These are phyloP conservation scores for Claviceps capensis DNA, from an alignment of 2,329 filamentous ascomycete genomes.

Conservation along the genomic window DNA sequence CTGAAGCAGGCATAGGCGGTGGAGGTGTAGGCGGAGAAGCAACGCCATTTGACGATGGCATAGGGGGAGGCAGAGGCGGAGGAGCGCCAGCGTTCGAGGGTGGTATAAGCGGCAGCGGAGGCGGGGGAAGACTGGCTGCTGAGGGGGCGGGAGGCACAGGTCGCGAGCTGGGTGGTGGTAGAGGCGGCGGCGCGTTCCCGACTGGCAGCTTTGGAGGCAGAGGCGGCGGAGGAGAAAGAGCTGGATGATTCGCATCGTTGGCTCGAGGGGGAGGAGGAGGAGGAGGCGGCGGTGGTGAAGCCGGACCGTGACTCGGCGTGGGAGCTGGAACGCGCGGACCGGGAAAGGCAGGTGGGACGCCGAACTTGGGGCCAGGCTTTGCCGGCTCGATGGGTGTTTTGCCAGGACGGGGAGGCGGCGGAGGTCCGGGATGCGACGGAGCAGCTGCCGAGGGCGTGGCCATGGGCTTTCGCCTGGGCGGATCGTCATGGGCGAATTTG, in stretches of 20 bases:
- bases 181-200: constrained; percentile 30
- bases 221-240: constrained; percentile 27
- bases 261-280: constrained; percentile 38
- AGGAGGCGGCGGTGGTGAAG: constrained; percentile 45
- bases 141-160: constrained; percentile 40
- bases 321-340: constrained; percentile 62
- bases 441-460: constrained; percentile 6
- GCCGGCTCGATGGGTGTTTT: constrained; percentile 56
- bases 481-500: constrained; percentile 54
- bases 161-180: constrained; percentile 37
- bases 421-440: constrained; percentile 14
- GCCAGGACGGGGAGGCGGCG: constrained; percentile 35
- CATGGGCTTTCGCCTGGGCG: constrained; percentile 13
- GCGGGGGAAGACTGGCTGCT: constrained; percentile 23
- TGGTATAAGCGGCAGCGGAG: constrained; percentile 20
- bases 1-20: constrained; percentile 28
- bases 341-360: constrained; percentile 67
- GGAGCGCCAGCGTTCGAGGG: constrained; percentile 6
- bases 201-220: constrained; percentile 35
- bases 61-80: constrained; percentile 14
- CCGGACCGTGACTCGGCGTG: constrained; percentile 55
- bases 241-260: constrained; percentile 16
- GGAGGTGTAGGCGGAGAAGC: constrained; percentile 23
- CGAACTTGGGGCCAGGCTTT: constrained; percentile 44
- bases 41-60: neutral